Percentiles rank a stretch among this genome's conserved stretches.
phyloP scores from a whole-genome alignment of 2,329 filamentous ascomycete species.

The Aspergillus japonicus region DNA sequence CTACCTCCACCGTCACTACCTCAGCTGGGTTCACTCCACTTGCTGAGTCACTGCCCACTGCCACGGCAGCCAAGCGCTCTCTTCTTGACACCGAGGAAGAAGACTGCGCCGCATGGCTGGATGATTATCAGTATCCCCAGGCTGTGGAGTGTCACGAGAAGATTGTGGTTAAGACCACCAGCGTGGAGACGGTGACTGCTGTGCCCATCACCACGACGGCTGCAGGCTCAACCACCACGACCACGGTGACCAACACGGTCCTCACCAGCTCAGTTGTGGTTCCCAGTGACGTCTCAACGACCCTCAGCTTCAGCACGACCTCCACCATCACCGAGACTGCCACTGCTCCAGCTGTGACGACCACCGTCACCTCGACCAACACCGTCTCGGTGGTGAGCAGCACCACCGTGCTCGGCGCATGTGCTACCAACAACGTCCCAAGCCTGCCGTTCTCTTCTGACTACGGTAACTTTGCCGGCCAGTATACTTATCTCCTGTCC shows the following conservation, averaged over 20 bases:
- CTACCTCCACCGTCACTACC: not conserved
- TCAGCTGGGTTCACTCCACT: not conserved
- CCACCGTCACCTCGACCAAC: not conserved
- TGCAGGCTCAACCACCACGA: not conserved
- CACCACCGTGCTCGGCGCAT: not conserved
- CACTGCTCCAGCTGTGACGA: not conserved
- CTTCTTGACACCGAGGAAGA: not conserved
- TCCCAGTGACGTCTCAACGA: not conserved
- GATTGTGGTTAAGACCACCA: slow-evolving; percentile 1
- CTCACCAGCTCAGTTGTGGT: not conserved
- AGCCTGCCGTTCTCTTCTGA: not conserved
- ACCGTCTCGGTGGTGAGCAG: not conserved
- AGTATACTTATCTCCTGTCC: not conserved
- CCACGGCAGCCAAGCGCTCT: not conserved
- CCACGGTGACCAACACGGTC: not conserved
- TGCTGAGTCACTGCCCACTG: not conserved
- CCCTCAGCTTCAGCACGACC: not conserved
- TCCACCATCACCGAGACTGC: not conserved
- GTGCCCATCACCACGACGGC: not conserved
- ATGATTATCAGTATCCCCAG: not conserved
- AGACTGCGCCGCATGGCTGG: not conserved
- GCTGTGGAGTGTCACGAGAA: slow-evolving; percentile 1
- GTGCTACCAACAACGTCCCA: not conserved
- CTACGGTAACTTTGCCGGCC: not conserved
- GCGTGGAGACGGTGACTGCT: not conserved